Base-by-base conservation (phyloP, 495 filamentous ascomycete species). In the Penicillium waksmanii region DNA sequence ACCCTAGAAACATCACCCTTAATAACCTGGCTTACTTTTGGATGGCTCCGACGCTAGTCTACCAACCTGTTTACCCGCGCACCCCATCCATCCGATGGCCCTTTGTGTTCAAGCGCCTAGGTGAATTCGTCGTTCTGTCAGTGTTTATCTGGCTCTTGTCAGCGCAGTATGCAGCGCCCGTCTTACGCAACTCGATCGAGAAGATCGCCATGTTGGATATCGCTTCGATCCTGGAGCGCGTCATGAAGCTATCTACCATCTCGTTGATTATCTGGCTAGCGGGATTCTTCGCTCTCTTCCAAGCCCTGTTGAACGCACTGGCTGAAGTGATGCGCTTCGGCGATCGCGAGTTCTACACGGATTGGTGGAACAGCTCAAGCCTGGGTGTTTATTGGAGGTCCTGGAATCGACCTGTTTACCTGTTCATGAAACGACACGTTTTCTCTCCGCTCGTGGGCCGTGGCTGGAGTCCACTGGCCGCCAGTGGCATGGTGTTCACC, bases 341-440 rank as follows among this genome's bases (percentile, higher is more conserved):
- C 9, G 95, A 98, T 73, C 85, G 95, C 17, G 88, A 94, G 48
- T 98, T 98, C 71, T 98, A 98, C 71, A 87, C 89, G 1, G 92
- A 95, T 57, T 98, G 95, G 95, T 98, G 94, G 95, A 98, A 98
- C 67, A 91, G 87, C 46, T 85, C 87, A 15, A 90, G 87, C 59
- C 76, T 98, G 3, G 91, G 94, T 3, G 81, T 80, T 8, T 98
- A 98, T 78, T 98, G 95, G 95, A 83, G 91, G 21, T 90, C 88
- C 0, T 98, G 95, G 95, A 98, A 98, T 69, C 96, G 95, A 65
- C 95, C 95, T 2, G 94, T 98, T 11, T 96, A 96, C 69, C 84
- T 91, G 49, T 98, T 96, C 74, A 97, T 98, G 91, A 91, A 88
- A 65, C 77, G 95, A 40, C 95, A 98, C 71, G 84, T 98, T 31